phyloP scores from a whole-genome alignment of 1,284 basidiomycete species.

The Lentinus polychrous region DNA sequence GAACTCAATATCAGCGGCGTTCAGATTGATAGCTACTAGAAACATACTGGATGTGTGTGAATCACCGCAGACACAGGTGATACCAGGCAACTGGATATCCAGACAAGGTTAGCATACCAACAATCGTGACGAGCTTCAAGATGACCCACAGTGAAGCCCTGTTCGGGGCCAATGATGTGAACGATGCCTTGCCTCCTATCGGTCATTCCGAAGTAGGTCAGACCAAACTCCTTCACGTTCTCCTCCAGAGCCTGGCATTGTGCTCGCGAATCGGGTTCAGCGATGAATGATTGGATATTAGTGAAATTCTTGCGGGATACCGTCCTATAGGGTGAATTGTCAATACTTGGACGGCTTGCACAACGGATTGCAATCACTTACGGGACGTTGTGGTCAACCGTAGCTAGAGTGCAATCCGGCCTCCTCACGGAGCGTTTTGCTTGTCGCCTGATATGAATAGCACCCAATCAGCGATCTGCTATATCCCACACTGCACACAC shows the following conservation, averaged over 20 bases:
- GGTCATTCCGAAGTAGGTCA: conserved; percentile 93
- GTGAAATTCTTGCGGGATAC: conserved; percentile 82
- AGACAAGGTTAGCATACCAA: neutral
- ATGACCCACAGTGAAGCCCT: conserved; percentile 80
- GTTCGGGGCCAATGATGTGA: conserved; percentile 93
- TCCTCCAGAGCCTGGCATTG: conserved; percentile 90
- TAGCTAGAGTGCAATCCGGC: conserved; percentile 91
- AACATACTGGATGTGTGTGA: conserved; percentile 85
- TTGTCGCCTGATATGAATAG: conserved; percentile 48
- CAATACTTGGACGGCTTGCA: neutral
- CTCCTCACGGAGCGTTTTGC: conserved; percentile 81
- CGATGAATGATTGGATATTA: conserved; percentile 73
- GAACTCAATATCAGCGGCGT: neutral
- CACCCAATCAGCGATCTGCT: neutral
- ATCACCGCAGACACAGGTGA: conserved; percentile 94
- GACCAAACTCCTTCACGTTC: conserved; percentile 91
- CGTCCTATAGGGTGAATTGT: conserved; percentile 45
- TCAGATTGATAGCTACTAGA: neutral
- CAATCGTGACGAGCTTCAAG: neutral
- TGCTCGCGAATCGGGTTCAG: conserved; percentile 86
- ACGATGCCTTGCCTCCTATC: conserved; percentile 95
- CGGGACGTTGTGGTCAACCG: conserved; percentile 96
- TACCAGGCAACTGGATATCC: conserved; percentile 81
- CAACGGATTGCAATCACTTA: conserved; percentile 36
- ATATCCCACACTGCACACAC: neutral